Base-by-base conservation (phyloP, 2,329 filamentous ascomycete species). In the Colletotrichum sp. region DNA sequence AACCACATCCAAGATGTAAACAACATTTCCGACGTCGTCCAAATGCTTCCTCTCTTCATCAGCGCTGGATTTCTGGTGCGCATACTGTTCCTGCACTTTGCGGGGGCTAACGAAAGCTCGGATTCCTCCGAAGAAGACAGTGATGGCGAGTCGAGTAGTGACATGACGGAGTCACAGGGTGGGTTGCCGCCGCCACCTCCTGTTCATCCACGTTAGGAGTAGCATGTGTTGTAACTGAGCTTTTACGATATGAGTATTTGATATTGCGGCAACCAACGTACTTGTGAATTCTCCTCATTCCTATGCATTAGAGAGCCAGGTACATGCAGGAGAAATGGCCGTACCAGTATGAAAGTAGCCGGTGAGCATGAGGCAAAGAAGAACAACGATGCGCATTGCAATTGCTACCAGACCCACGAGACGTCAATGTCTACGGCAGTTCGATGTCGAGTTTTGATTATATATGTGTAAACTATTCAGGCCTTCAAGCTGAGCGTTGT, bases 1-100 rank as follows among this genome's bases (percentile, higher is more conserved):
- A 85, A 85, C 38, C 56, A 78, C 16, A 75, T 84, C 13, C 36
- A 78, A 5, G 71, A 56, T 9, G 74, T 79, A 21, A 77, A 80
- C 34, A 73, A 78, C 8, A 72, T 85, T 13, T 77, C 78, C 18
- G 79, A 81, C 0, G 70, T 79, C 2, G 80, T 80, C 1, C 84
- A 85, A 67, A 66, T 81, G 5, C 77, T 85, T 4, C 83, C 84
- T 0, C 78, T 85, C 5, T 70, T 85, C 18, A 55, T 85, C 43
- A 82, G 79, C 10, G 38, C 79, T 3, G 83, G 81, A 3, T 71
- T 83, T 32, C 66, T 84, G 4, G 59, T 82, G 2, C 78, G 81
- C 10, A 74, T 78, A 1, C 75, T 81, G 59, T 78, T 80, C 26
- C 34, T 80, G 4, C 81, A 81, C 67, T 76, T 76, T 32, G 76